These are phyloP conservation scores for Gymnopilus junonius DNA, from an alignment of 768 basidiomycete genomes.

Conservation along the genomic window DNA sequence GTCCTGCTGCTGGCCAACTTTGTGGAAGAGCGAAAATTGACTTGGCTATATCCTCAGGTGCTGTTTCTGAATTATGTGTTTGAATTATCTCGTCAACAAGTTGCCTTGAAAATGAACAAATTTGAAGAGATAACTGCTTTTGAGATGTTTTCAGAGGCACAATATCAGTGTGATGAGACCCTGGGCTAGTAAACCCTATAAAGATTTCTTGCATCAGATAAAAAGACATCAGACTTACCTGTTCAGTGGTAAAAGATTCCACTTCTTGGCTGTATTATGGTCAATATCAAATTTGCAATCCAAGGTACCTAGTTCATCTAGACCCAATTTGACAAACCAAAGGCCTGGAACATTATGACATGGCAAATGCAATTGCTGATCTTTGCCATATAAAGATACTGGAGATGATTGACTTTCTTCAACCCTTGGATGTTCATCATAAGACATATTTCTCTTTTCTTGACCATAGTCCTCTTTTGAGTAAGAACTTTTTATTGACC, in stretches of 20 bases:
- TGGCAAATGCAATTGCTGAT: conserved; percentile 13
- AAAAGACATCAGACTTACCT: conserved; percentile 14
- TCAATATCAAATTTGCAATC: conserved; percentile 43
- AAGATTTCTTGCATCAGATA: not conserved
- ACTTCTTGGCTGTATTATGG: conserved; percentile 34
- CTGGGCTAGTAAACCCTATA: not conserved
- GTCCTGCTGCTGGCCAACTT: conserved; percentile 51
- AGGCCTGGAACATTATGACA: conserved; percentile 44
- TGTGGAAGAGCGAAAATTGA: conserved; percentile 29
- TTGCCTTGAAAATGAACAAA: conserved; percentile 37
- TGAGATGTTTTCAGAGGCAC: not conserved
- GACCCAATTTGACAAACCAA: conserved; percentile 41
- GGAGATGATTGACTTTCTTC: not conserved
- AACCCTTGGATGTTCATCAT: not conserved
- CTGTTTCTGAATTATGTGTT: conserved; percentile 17
- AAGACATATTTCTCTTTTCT: not conserved
- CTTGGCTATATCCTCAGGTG: conserved; percentile 27
- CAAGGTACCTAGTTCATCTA: conserved; percentile 33
- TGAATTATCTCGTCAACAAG: conserved; percentile 24
- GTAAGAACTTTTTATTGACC: not conserved
- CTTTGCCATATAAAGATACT: not conserved
- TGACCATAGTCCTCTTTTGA: not conserved
- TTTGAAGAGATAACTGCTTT: conserved; percentile 33
- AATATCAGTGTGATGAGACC: not conserved
- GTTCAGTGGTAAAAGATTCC: conserved; percentile 26